Evolutionary conservation across 331 rosid species (phyloP), one percentile per base, ranked within the genome.

Genomic region (Rosa hybrid): DNA sequence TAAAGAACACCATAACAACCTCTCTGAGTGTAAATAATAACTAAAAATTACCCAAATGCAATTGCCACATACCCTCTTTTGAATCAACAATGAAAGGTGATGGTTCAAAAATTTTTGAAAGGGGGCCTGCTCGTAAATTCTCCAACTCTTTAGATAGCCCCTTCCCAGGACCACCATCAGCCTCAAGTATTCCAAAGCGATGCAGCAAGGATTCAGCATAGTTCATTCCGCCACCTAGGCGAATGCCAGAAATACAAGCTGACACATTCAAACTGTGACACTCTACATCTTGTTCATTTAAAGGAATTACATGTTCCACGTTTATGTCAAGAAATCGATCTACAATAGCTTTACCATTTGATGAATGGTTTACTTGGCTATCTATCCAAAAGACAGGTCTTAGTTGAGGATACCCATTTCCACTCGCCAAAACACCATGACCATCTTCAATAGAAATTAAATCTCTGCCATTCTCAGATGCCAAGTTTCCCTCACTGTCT

Each of bases 171-270:
- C 90, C 91, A 82, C 98, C 98, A 87, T 92, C 97, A 76, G 94
- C 94, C 46, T 90, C 97, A 83, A 94, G 92, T 84, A 94, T 88
- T 84, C 98, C 98, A 88, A 94, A 92, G 27, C 92, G 87, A 87
- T 86, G 98, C 85, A 94, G 85, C 81, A 94, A 82, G 68, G 97
- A 87, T 89, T 94, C 98, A 86, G 98, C 80, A 82, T 91, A 92
- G 85, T 89, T 94, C 97, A 94, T 94, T 86, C 98, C 98, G 73
- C 97, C 97, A 78, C 97, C 90, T 75, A 92, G 88, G 72, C 97
- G 94, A 69, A 94, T 89, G 14, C 98, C 97, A 65, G 97, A 90
- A 69, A 94, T 82, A 83, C 90, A 92, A 64, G 97, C 95, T 30
- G 90, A 91, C 80, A 89, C 95, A 83, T 86, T 94, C 83, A 94